Base-by-base conservation (phyloP, 495 filamentous ascomycete species). In the Talaromyces wortmannii region DNA sequence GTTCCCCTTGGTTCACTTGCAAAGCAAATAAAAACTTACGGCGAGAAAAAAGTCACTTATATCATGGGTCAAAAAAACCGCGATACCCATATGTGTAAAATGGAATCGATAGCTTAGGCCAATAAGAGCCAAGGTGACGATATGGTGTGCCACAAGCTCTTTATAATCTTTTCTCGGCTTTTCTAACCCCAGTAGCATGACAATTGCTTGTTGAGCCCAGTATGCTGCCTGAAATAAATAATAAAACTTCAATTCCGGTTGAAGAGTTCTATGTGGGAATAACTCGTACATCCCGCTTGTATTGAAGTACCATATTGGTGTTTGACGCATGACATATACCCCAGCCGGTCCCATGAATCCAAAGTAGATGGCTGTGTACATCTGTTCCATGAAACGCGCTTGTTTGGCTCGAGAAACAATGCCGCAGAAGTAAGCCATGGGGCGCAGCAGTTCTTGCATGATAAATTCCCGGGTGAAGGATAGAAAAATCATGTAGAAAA, bases 11-110 rank as follows among this genome's bases (percentile, higher is more conserved):
- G n/a, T n/a, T n/a, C n/a, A n/a, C n/a, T n/a, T n/a, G n/a, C 47
- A 42, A 15, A 6, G 16, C 32, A 15, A 48, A 46, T 32, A 33
- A 48, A 43, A 33, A 79, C 88, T 71, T 79, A 91, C 89, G 7
- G 92, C 91, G 6, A 96, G 76, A 78, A 96, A 96, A 71, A 96
- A 94, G 66, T 96, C 91, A 60, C 82, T 86, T 52, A 95, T 88
- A 63, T 96, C 91, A 68, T 94, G 89, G 33, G 91, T 95, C 46
- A 92, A 86, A 68, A 92, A 96, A 8, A 96, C 88, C 32, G 87
- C 90, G 43, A 96, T 66, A 0, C 91, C 91, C 68, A 96, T 92
- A 67, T 91, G 89, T 7, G 91, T 91, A 68, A 96, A 96, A 70
- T 96, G 92, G 71, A 92, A 96, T 47, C 90, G 83, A 72, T 96